phyloP scores from a whole-genome alignment of 2,329 filamentous ascomycete species.

The Scopulariopsis brevicaulis region DNA sequence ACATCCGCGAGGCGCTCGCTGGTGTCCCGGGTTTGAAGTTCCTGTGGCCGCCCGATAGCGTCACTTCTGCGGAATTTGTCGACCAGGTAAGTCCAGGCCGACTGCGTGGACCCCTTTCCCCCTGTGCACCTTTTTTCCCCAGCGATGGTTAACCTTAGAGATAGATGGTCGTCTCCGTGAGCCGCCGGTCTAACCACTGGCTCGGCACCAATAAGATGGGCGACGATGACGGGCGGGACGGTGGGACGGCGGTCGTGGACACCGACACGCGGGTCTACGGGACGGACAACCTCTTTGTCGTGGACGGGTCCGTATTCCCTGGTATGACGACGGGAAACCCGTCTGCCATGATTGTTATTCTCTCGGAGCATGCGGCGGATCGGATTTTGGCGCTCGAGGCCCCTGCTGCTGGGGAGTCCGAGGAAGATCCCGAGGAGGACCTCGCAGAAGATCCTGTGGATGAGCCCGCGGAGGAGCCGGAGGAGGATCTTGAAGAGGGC shows the following conservation, averaged over 20 bases:
- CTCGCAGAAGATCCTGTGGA: neutral
- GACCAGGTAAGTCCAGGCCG: slow-evolving; percentile 1
- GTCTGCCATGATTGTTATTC: slow-evolving; percentile 51
- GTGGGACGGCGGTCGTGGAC: slow-evolving; percentile 50
- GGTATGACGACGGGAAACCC: slow-evolving; percentile 61
- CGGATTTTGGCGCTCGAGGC: slow-evolving; percentile 7
- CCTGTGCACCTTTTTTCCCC: too few relatives aligned
- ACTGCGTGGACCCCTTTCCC: neutral
- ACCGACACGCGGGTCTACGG: slow-evolving; percentile 53
- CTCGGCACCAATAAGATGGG: slow-evolving; percentile 52
- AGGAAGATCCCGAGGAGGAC: neutral
- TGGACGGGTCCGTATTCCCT: slow-evolving; percentile 59
- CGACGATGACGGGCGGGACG: slow-evolving; percentile 36
- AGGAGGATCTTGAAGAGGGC: neutral
- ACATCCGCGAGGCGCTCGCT: slow-evolving; percentile 40
- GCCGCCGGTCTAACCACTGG: slow-evolving; percentile 37
- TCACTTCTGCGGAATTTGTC: neutral
- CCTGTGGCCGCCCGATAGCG: neutral
- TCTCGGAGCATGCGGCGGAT: slow-evolving; percentile 47
- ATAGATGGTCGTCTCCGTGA: slow-evolving; percentile 18
- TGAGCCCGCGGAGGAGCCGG: neutral
- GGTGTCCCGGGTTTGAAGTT: slow-evolving; percentile 41
- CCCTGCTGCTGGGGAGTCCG: neutral
- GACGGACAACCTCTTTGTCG: slow-evolving; percentile 56
- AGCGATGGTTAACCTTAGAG: too few relatives aligned